Base-by-base conservation (phyloP, 257 asterid species). In the Capsicum pubescens region DNA sequence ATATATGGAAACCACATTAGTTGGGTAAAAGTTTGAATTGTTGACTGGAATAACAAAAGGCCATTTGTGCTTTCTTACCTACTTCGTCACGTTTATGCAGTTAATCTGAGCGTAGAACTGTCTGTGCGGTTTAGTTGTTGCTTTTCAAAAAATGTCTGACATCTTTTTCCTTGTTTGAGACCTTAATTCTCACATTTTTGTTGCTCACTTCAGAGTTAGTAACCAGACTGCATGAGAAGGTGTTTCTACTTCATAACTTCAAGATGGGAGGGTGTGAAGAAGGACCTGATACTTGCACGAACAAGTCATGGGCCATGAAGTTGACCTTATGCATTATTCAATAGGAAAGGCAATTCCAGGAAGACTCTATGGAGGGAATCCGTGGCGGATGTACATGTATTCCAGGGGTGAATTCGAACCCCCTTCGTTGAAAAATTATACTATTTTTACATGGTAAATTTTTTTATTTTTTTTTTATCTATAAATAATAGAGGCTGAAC, bases 231-330 rank as follows among this genome's bases (percentile, higher is more conserved):
- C 93, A 50, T 92, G 32, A 26, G 32, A 26, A 26, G 32, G 58
- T 81, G 60, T 54, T 14, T 87, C 71, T 81, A 15, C 83, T 86
- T 50, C 42, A 21, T 52, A 26, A 54, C 61, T 21, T 16, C 70
- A 84, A 91, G 94, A 92, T 92, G 96, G 96, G 96, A 50, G 94
- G 93, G 68, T 91, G 94, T 15, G 87, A 83, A 85, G 88, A 92
- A 86, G 88, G 59, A 84, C 89, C 88, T 6, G 87, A 71, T 86
- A 69, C 89, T 85, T 92, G 96, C 90, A 89, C 90, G 2, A 91
- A 86, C 89, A 90, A 90, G 90, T 91, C 89, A 70, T 91, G n/a
- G 92, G 94, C 81, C 88, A 91, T 83, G 94, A 92, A 88, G 94
- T 91, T 85, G 96, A 91, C 85, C 89, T 92, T 61, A 86, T 92